Percentiles rank a stretch among this genome's conserved stretches.
Conservation (phyloP, 1,284 basidiomycete genomes). For the Apiotrichum domesticum region DNA sequence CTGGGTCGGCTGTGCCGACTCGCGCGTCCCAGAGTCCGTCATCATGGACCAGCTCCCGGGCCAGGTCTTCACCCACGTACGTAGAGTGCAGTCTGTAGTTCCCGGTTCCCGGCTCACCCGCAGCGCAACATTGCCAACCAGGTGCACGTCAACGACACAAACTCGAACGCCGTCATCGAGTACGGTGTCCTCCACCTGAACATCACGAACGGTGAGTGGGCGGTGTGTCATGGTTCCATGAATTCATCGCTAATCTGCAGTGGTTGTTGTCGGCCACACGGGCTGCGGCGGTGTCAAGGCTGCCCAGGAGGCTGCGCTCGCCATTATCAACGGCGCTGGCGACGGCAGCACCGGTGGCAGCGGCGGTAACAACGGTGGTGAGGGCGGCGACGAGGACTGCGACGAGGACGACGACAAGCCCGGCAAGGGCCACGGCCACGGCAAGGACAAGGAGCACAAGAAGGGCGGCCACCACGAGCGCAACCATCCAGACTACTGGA, state of each 20-base stretch:
- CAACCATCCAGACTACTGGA: constrained; percentile 54
- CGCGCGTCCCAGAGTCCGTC: constrained; percentile 45
- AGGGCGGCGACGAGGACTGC: background rate
- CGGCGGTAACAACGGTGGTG: background rate
- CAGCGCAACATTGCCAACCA: constrained; percentile 42
- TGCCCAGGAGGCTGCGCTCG: constrained; percentile 51
- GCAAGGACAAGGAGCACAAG: background rate
- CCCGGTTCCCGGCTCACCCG: background rate
- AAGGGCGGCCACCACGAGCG: background rate
- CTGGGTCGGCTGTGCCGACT: constrained; percentile 47
- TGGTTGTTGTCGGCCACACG: constrained; percentile 74
- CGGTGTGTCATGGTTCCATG: too few relatives aligned
- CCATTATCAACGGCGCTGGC: constrained; percentile 2
- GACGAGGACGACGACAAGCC: constrained; percentile 1
- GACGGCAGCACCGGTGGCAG: background rate
- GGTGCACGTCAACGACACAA: constrained; percentile 68
- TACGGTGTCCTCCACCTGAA: constrained; percentile 74
- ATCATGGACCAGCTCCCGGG: constrained; percentile 52
- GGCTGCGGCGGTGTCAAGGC: constrained; percentile 67
- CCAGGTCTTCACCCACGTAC: constrained; percentile 56
- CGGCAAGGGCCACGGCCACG: too few relatives aligned
- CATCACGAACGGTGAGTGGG: constrained; percentile 64
- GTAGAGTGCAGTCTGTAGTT: background rate
- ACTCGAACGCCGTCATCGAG: constrained; percentile 64
- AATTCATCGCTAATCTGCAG: constrained; percentile 43